These are phyloP conservation scores for Cryphonectria radicalis DNA, from an alignment of 2,329 filamentous ascomycete genomes.

Conservation along the genomic window DNA sequence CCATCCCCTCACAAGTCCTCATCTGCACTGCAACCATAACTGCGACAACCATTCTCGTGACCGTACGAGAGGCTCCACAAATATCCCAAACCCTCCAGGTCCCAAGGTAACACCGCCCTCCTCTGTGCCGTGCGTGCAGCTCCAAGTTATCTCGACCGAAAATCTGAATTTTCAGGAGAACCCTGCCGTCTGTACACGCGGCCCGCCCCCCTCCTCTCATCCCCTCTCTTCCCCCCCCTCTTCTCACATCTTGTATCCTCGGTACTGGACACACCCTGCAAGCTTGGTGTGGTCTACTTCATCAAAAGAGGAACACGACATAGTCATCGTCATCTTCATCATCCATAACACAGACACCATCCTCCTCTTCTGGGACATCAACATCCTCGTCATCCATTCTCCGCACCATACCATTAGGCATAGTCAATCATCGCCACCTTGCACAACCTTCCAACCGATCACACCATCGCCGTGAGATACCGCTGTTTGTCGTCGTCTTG, in stretches of 20 bases:
- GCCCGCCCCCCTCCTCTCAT: constrained; percentile 14
- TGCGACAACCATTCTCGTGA: background rate
- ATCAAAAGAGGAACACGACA: background rate
- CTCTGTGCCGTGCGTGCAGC: background rate
- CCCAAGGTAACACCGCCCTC: constrained; percentile 9
- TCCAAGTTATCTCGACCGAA: background rate
- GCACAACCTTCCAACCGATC: constrained; percentile 10
- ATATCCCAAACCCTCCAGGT: constrained; percentile 11
- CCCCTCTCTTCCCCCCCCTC: background rate
- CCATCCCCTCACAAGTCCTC: background rate
- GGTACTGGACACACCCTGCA: constrained; percentile 2
- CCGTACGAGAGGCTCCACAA: constrained; percentile 6
- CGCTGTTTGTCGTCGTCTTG: constrained; percentile 9
- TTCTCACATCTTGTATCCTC: constrained; percentile 9
- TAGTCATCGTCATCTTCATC: constrained; percentile 7
- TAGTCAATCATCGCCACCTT: constrained; percentile 3
- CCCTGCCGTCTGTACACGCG: constrained; percentile 18
- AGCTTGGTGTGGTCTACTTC: constrained; percentile 7
- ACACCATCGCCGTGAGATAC: background rate
- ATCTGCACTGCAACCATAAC: background rate
- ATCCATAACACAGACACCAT: constrained; percentile 6
- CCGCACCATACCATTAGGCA: background rate
- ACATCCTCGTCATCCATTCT: constrained; percentile 1
- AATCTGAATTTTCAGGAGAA: constrained; percentile 18
- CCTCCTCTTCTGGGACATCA: constrained; percentile 10